phyloP scores from a whole-genome alignment of 2,329 filamentous ascomycete species.

The Aspergillus amoenus region DNA sequence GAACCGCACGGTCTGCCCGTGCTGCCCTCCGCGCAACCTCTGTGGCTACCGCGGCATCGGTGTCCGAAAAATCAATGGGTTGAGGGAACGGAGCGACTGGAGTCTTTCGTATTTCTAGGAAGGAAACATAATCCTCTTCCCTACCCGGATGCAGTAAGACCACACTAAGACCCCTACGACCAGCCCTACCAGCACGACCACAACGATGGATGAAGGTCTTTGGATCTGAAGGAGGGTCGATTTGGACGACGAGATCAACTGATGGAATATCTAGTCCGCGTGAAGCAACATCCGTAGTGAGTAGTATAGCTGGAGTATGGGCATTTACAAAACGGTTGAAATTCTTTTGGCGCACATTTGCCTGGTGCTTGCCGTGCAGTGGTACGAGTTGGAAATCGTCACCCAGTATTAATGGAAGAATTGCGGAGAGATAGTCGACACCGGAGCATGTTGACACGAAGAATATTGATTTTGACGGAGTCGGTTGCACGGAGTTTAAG shows the following conservation, averaged over 20 bases:
- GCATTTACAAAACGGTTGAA: slow-evolving; percentile 77
- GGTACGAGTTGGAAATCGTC: slow-evolving; percentile 69
- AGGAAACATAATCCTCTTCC: slow-evolving; percentile 87
- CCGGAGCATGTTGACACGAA: slow-evolving; percentile 93
- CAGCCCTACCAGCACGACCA: slow-evolving; percentile 63
- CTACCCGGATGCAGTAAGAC: slow-evolving; percentile 80
- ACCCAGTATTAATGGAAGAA: slow-evolving; percentile 72
- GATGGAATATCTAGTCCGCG: slow-evolving; percentile 88
- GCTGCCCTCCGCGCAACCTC: slow-evolving; percentile 60
- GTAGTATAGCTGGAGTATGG: slow-evolving; percentile 72
- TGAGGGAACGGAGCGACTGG: slow-evolving; percentile 67
- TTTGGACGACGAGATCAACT: slow-evolving; percentile 85
- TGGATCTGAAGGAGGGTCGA: slow-evolving; percentile 82
- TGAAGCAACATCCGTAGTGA: slow-evolving; percentile 91
- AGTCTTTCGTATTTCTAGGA: slow-evolving; percentile 82
- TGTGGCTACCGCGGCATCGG: slow-evolving; percentile 60
- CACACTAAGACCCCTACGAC: slow-evolving; percentile 74
- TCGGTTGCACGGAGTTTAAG: slow-evolving; percentile 66
- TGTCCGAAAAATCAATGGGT: slow-evolving; percentile 59
- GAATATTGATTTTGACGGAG: slow-evolving; percentile 80
- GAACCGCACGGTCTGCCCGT: slow-evolving; percentile 62
- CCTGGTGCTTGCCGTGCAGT: slow-evolving; percentile 87
- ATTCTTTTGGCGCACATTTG: slow-evolving; percentile 84
- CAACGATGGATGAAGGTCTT: slow-evolving; percentile 75
- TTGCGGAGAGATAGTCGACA: slow-evolving; percentile 88